Conservation (phyloP, 1,139 yeast species). For the Lodderomyces jiufengensis region DNA sequence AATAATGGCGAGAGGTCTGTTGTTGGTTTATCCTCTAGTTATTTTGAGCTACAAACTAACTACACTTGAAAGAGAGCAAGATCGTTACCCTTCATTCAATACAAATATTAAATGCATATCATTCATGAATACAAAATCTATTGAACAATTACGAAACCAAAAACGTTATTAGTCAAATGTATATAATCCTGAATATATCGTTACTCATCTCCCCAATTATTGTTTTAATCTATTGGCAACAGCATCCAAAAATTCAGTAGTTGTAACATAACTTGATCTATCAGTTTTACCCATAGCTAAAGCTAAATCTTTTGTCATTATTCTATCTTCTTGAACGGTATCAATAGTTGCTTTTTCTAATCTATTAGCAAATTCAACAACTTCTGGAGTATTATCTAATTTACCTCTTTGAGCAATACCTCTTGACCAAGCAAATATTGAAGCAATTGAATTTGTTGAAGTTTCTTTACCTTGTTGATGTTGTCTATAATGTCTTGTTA, state of each 20-base stretch:
- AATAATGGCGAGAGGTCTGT: too few relatives aligned
- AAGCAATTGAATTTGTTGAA: conserved; percentile 80
- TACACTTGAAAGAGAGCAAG: too few relatives aligned
- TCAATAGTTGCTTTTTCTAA: conserved; percentile 69
- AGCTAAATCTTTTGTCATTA: conserved; percentile 83
- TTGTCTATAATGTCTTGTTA: conserved; percentile 81
- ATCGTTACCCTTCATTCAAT: too few relatives aligned
- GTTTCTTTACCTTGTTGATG: conserved; percentile 83
- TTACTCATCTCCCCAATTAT: neutral
- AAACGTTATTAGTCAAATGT: too few relatives aligned
- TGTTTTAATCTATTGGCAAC: conserved; percentile 51
- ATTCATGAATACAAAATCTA: too few relatives aligned
- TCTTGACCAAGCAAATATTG: conserved; percentile 84
- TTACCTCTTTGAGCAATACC: conserved; percentile 80
- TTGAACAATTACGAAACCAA: too few relatives aligned
- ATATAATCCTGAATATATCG: too few relatives aligned
- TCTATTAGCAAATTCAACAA: conserved; percentile 60
- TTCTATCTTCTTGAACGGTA: conserved; percentile 68
- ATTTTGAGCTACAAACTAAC: too few relatives aligned
- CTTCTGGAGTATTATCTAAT: conserved; percentile 68
- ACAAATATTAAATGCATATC: too few relatives aligned
- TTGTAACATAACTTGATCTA: conserved; percentile 66
- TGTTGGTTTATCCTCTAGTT: too few relatives aligned
- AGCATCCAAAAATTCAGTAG: conserved; percentile 71
- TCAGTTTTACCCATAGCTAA: conserved; percentile 66